phyloP scores from a whole-genome alignment of 1,284 basidiomycete genomes.

The Leccinum solheimii region DNA sequence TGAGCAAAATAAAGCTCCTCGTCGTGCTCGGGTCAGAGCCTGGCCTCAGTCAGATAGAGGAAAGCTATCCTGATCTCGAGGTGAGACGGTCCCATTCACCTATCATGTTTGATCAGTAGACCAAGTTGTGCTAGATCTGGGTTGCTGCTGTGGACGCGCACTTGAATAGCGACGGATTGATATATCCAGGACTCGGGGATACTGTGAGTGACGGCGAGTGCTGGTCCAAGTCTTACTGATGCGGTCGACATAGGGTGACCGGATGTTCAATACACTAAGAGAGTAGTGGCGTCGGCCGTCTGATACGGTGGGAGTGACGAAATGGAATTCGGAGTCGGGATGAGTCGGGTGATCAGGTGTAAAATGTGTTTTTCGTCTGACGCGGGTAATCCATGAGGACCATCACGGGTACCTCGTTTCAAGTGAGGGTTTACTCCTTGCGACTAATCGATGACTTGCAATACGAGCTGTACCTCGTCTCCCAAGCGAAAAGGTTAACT shows the following conservation, averaged over 20 bases:
- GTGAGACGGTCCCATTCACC: constrained; percentile 39
- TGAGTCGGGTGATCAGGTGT: background rate
- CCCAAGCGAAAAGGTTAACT: background rate
- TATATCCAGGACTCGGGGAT: constrained; percentile 87
- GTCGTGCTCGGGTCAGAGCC: constrained; percentile 78
- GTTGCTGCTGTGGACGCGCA: constrained; percentile 77
- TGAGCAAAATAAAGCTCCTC: constrained; percentile 78
- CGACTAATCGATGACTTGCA: background rate
- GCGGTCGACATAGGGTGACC: constrained; percentile 53
- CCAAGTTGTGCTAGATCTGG: constrained; percentile 62
- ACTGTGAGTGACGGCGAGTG: constrained; percentile 53
- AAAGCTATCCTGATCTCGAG: constrained; percentile 78
- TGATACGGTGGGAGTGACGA: constrained; percentile 5
- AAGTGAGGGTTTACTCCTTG: background rate
- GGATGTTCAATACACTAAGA: constrained; percentile 59
- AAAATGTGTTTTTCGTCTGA: background rate
- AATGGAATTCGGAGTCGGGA: background rate
- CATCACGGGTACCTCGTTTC: background rate
- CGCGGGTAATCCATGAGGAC: background rate
- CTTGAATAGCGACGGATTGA: constrained; percentile 73
- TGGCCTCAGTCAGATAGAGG: constrained; percentile 70
- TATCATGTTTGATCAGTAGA: background rate
- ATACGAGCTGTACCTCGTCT: background rate
- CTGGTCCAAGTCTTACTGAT: background rate
- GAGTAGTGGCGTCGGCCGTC: constrained; percentile 26